phyloP scores from a whole-genome alignment of 2,329 filamentous ascomycete species.

The Colletotrichum euphorbiae region DNA sequence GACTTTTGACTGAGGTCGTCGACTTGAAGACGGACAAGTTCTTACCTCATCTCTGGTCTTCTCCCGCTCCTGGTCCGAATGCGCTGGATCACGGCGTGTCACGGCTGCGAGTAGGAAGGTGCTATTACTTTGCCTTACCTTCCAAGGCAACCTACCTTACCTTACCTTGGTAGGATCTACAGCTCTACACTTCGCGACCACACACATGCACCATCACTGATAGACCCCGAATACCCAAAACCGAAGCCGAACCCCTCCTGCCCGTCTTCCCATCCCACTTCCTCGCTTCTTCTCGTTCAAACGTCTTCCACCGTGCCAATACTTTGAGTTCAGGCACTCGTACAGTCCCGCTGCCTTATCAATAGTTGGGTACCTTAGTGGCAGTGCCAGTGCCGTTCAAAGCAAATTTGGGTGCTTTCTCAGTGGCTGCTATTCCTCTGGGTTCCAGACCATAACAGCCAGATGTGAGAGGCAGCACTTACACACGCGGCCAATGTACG shows the following conservation, averaged over 20 bases:
- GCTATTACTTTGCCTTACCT: neutral
- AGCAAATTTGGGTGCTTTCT: neutral
- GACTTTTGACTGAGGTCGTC: neutral
- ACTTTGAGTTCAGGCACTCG: constrained; percentile 34
- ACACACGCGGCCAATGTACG: constrained; percentile 16
- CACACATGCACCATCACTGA: neutral
- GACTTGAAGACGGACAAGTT: neutral
- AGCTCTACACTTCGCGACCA: neutral
- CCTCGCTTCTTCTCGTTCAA: constrained; percentile 35
- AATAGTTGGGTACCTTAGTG: constrained; percentile 2
- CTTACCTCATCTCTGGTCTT: too few relatives aligned
- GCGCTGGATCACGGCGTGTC: neutral
- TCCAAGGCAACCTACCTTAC: neutral
- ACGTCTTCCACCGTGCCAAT: constrained; percentile 27
- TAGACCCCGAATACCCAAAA: neutral
- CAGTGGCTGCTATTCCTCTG: neutral
- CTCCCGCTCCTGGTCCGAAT: too few relatives aligned
- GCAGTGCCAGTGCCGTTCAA: constrained; percentile 10
- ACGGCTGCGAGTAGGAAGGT: neutral
- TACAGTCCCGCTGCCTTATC: constrained; percentile 9
- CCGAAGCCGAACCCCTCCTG: constrained; percentile 17
- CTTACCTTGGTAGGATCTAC: neutral
- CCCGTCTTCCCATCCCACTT: constrained; percentile 24
- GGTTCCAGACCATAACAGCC: neutral
- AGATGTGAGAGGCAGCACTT: constrained; percentile 18